Evolutionary conservation across 2,329 filamentous ascomycete genomes (phyloP).

Genomic region (Cercospora nicotianae): DNA sequence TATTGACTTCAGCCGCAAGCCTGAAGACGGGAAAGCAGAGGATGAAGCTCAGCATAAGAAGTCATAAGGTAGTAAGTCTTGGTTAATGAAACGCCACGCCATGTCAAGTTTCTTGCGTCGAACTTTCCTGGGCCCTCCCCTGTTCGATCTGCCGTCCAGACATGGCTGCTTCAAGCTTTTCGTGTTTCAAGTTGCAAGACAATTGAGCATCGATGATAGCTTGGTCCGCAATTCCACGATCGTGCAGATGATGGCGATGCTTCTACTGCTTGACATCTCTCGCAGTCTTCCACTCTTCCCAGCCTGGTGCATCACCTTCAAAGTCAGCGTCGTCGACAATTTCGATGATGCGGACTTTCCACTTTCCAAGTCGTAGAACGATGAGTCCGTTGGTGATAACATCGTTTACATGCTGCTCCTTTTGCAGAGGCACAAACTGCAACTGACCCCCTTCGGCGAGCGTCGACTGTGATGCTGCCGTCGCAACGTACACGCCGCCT

Average conservation of each 20-base stretch:
- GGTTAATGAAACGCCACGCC: conserved; percentile 1
- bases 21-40: background rate
- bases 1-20: background rate
- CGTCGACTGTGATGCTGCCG: conserved; percentile 35
- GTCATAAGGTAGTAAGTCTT: background rate
- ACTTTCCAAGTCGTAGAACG: conserved; percentile 60
- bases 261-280: background rate
- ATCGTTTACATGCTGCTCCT: conserved; percentile 60
- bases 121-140: conserved; percentile 3
- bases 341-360: conserved; percentile 58
- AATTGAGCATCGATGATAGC: background rate
- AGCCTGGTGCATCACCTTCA: conserved; percentile 52
- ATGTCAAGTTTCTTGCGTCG: conserved; percentile 11
- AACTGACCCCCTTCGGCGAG: conserved; percentile 48
- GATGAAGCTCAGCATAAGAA: background rate
- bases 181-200: background rate
- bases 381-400: conserved; percentile 56
- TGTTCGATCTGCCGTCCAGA: conserved; percentile 1
- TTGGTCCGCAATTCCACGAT: background rate
- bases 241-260: background rate
- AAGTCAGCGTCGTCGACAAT: conserved; percentile 58
- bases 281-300: conserved; percentile 42
- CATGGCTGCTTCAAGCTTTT: conserved; percentile 5
- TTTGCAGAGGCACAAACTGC: conserved; percentile 60
- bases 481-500: conserved; percentile 39